phyloP scores from a whole-genome alignment of 139 green algal species.

The Micractinium sp. region DNA sequence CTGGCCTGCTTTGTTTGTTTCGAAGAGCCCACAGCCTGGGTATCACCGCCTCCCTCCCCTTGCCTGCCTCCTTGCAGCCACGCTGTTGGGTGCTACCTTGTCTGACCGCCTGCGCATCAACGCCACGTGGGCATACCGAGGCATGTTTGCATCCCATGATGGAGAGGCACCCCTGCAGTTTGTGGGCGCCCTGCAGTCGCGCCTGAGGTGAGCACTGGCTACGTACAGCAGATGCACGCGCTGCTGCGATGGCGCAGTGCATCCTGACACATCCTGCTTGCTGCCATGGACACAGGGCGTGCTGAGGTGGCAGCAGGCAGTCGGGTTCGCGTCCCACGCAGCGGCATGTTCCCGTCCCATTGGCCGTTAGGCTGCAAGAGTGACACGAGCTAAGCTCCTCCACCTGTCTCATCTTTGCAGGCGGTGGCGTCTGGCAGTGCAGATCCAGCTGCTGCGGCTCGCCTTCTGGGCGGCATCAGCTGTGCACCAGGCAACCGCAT shows the following conservation, averaged over 20 bases:
- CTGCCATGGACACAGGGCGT: not conserved
- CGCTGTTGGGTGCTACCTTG: slow-evolving; percentile 50
- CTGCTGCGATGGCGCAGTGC: not conserved
- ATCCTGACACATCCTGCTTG: not conserved
- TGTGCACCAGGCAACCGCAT: not conserved
- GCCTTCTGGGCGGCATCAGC: slow-evolving; percentile 25
- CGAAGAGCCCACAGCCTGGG: not conserved
- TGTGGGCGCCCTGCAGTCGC: slow-evolving; percentile 29
- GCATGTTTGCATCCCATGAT: not conserved
- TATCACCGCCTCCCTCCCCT: not conserved
- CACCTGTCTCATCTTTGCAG: not conserved
- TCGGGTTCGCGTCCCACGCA: not conserved
- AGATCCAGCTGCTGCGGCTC: slow-evolving; percentile 26
- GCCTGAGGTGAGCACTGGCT: not conserved
- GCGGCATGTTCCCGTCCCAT: not conserved
- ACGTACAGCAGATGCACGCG: not conserved
- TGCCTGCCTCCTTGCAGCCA: not conserved
- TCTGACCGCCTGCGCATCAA: slow-evolving; percentile 67
- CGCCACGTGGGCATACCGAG: slow-evolving; percentile 49
- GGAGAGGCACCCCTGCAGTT: not conserved
- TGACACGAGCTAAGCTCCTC: not conserved
- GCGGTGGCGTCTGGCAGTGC: slow-evolving; percentile 36
- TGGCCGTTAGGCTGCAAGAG: too few relatives aligned
- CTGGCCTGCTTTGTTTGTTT: not conserved
- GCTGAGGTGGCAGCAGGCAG: not conserved